A percentile compares a stretch with the other conserved stretches of the same genome.
Evolutionary conservation across 1,139 yeast genomes (phyloP).

Genomic region (Geotrichum restrictum): DNA sequence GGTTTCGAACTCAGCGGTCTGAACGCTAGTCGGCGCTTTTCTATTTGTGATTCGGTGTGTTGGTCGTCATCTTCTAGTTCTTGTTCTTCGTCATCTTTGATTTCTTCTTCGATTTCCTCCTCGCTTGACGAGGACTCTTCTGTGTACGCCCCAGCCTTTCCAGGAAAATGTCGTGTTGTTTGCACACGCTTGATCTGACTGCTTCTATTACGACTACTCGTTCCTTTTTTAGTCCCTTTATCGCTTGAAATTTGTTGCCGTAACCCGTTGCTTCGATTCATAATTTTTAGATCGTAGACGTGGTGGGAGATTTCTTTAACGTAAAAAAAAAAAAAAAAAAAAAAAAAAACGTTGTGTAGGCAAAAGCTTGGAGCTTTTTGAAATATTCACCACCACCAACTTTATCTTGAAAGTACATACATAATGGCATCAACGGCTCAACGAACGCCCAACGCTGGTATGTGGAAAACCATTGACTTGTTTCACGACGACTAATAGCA

Average conservation of each 20-base stretch:
- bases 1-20: slow-evolving; percentile 4
- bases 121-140: slow-evolving; percentile 17
- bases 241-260: slow-evolving; percentile 7
- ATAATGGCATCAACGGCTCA: slow-evolving; percentile 6
- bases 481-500: not conserved
- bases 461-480: not conserved
- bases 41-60: slow-evolving; percentile 21
- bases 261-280: slow-evolving; percentile 3
- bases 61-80: slow-evolving; percentile 23
- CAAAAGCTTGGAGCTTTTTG: too few relatives aligned
- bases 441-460: slow-evolving; percentile 21
- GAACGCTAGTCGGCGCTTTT: slow-evolving; percentile 15
- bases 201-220: not conserved
- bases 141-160: slow-evolving; percentile 22
- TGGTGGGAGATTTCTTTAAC: too few relatives aligned
- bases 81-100: slow-evolving; percentile 27
- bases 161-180: slow-evolving; percentile 29
- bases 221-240: slow-evolving; percentile 1
- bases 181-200: not conserved
- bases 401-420: not conserved
- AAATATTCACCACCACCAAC: slow-evolving; percentile 5
- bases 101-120: slow-evolving; percentile 20
- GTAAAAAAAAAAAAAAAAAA: not conserved
- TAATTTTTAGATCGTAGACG: not conserved
- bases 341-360: not conserved